Evolutionary conservation across 495 filamentous ascomycete species (phyloP), one percentile per base, ranked within the genome.

Genomic region (Penicillium desertorum): DNA sequence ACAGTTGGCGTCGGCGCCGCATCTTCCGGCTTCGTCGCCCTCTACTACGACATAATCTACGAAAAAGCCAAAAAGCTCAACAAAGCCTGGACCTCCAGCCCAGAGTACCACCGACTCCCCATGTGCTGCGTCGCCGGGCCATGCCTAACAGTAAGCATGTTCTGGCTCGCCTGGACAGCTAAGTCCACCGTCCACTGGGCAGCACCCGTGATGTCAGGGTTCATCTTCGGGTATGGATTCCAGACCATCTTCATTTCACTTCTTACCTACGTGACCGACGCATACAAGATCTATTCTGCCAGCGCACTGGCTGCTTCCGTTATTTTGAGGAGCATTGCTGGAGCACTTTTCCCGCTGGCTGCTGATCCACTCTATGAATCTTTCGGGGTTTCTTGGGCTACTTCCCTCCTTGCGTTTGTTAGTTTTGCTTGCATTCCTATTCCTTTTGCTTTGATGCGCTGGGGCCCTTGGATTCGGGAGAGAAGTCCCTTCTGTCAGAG

Each of bases 201-300:
- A n/a, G 81, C 83, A 4, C 87, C 88, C 0, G 77, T 84, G 20
- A 61, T 89, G 3, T 80, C 84, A 0, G 87, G 86, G 0, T 62
- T 90, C 10, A 71, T 85, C 2, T 91, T 90, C 59, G 89, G 89
- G 17, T 74, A 85, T 30, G 88, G 86, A 8, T 90, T 87, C 66
- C 73, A 83, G 9, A 73, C 83, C 17, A 81, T 85, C 17, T 90
- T 89, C 67, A 85, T 86, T 42, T 82, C 85, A 0, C 79, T 88
- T 25, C 70, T 91, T 10, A 92, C 89, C 58, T 92, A 92, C 57
- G 75, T 92, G 43, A 86, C 87, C 11, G 89, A 92, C 63, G 88
- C 88, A 10, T 91, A 92, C 69, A 81, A 83, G 50, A 81, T 87
- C 51, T 90, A 84, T 36, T 75, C 89, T 1, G 88, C 88, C 4